Percentiles rank a stretch among this genome's conserved stretches.
phyloP scores from a whole-genome alignment of 805 yeast species.

The Yamadazyma phyllophila region DNA sequence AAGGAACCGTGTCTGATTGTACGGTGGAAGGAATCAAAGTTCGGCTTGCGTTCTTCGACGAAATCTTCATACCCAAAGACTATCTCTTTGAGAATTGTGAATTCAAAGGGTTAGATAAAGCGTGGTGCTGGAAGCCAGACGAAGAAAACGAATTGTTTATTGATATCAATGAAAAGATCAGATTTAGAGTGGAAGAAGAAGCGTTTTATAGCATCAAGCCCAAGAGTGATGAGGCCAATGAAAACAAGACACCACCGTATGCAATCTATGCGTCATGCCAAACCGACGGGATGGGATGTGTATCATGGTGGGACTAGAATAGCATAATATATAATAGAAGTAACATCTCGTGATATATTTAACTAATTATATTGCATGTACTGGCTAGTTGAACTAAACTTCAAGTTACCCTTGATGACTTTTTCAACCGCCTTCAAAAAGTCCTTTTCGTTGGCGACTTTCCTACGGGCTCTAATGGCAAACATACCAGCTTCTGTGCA shows the following conservation, averaged over 20 bases:
- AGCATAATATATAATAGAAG: not conserved
- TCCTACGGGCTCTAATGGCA: slow-evolving; percentile 97
- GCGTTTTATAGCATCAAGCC: slow-evolving; percentile 83
- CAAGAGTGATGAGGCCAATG: slow-evolving; percentile 52
- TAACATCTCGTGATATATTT: not conserved
- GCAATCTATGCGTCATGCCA: slow-evolving; percentile 88
- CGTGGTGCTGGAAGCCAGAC: slow-evolving; percentile 92
- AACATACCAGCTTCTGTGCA: slow-evolving; percentile 99
- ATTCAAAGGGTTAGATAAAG: slow-evolving; percentile 72
- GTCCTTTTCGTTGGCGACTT: slow-evolving; percentile 97
- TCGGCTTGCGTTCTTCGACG: slow-evolving; percentile 85
- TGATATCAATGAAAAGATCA: slow-evolving; percentile 86
- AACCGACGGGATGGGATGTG: slow-evolving; percentile 94
- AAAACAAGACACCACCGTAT: slow-evolving; percentile 67
- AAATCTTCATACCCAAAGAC: slow-evolving; percentile 82
- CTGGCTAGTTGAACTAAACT: slow-evolving; percentile 94
- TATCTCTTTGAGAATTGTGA: slow-evolving; percentile 76
- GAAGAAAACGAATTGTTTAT: slow-evolving; percentile 75
- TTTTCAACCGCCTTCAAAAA: slow-evolving; percentile 96
- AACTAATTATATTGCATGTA: slow-evolving; percentile 94
- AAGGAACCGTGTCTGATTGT: slow-evolving; percentile 92
- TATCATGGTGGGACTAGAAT: slow-evolving; percentile 88
- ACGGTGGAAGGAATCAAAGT: slow-evolving; percentile 84
- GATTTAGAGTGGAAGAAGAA: slow-evolving; percentile 90
- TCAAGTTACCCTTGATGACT: slow-evolving; percentile 97